phyloP scores from a whole-genome alignment of 2,329 filamentous ascomycete species.

The Microcyclosporella mali region DNA sequence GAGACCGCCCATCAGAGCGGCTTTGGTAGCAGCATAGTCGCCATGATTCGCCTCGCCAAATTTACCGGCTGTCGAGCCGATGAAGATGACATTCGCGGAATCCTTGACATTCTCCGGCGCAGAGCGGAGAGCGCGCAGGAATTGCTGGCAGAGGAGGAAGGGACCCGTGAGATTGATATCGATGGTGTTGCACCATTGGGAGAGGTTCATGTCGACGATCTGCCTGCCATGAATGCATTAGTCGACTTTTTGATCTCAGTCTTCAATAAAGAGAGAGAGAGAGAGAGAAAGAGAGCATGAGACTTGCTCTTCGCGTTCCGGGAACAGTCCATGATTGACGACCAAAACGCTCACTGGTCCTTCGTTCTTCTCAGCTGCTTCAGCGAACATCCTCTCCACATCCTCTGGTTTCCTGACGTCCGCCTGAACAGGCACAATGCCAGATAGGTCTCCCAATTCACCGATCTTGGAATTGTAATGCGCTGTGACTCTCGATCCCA shows the following conservation, averaged over 20 bases:
- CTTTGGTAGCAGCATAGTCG: conserved; percentile 27
- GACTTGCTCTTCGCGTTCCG: conserved; percentile 13
- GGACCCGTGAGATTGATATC: conserved; percentile 27
- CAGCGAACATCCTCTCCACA: conserved; percentile 25
- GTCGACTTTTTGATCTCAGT: too few relatives aligned
- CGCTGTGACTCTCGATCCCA: conserved; percentile 37
- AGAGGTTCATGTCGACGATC: conserved; percentile 25
- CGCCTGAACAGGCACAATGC: conserved; percentile 23
- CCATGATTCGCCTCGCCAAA: conserved; percentile 29
- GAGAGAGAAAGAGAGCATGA: too few relatives aligned
- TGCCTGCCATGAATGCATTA: conserved; percentile 6
- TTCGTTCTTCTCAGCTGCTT: conserved; percentile 31
- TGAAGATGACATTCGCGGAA: conserved; percentile 27
- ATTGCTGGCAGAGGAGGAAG: conserved; percentile 26
- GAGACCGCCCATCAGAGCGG: conserved; percentile 29
- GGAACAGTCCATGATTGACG: conserved; percentile 35
- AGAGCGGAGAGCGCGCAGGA: conserved; percentile 18
- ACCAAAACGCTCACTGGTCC: conserved; percentile 35
- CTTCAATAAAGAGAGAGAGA: too few relatives aligned
- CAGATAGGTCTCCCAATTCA: conserved; percentile 28
- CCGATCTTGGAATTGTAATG: conserved; percentile 32
- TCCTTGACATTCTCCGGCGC: conserved; percentile 17
- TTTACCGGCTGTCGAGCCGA: conserved; percentile 31
- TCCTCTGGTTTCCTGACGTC: conserved; percentile 32
- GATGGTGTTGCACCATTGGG: conserved; percentile 28